Base-by-base conservation (phyloP, 176 grass and related monocot species). In the Bonia amplexicaulis region DNA sequence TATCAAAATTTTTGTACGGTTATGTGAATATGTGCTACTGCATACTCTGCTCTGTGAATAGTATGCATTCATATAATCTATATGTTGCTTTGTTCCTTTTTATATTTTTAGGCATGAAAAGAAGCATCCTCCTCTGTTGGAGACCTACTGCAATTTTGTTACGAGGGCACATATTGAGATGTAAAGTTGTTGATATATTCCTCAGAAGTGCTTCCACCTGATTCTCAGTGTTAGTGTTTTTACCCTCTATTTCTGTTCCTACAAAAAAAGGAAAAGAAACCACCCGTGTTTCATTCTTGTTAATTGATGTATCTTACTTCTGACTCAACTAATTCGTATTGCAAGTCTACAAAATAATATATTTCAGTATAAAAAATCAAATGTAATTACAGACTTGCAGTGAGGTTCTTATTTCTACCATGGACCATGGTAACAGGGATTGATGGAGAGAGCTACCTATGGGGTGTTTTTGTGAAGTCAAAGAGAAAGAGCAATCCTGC, bases 171-270 rank as follows among this genome's bases (percentile, higher is more conserved):
- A 80, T 68, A 85, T 89, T 7, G 20, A 85, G 40, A 37, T 20
- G 60, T 80, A 47, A 89, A 85, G 69, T 67, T 89, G 69, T 37
- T 89, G 69, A 74, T 89, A 89, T 89, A 85, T 74, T 85, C 87
- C n/a, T 84, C 80, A 1, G 74, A 84, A 78, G 55, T 88, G 46
- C 80, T 88, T 73, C 81, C 81, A 13, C 19, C 66, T 47, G 87
- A 88, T 73, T 88, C 80, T 45, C 81, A 66, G 25, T 79, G 87
- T 84, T 23, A 79, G 81, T 88, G n/a, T 4, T 84, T 37, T 40
- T 55, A 58, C n/a, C 49, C 5, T 67, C 6, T 67, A 40, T 77
- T 88, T 52, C 4, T 27, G 52, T 70, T 23, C 17, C 5, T 80
- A 26, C 45, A 82, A 68, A 29, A 19, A 9, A 44, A 5, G 4